Evolutionary conservation across 257 asterid genomes (phyloP).

Genomic region (Gentiana dahurica): DNA sequence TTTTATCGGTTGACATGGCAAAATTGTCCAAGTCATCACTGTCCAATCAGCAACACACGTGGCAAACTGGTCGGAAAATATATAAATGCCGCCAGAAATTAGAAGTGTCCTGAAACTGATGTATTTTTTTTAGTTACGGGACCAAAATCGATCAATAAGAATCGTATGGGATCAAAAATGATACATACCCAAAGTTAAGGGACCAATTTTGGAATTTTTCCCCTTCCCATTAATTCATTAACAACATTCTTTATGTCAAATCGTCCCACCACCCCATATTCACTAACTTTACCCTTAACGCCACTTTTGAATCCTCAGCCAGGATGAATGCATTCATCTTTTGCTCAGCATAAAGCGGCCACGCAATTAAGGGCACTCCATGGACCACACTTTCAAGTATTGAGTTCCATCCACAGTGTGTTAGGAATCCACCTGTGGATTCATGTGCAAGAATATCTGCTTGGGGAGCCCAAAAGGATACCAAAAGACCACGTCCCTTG

Average conservation of each 20-base stretch:
- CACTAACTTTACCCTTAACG: constrained; percentile 2
- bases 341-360: constrained; percentile 25
- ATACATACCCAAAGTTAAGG: too few relatives aligned
- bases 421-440: constrained; percentile 25
- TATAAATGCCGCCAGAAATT: too few relatives aligned
- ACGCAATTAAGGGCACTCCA: constrained; percentile 28
- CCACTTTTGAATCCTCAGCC: constrained; percentile 17
- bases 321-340: constrained; percentile 15
- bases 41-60: too few relatives aligned
- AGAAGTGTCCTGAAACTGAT: too few relatives aligned
- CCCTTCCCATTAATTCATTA: constrained; percentile 18
- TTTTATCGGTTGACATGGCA: too few relatives aligned
- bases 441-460: constrained; percentile 22
- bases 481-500: constrained; percentile 17
- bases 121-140: too few relatives aligned
- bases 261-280: constrained; percentile 32
- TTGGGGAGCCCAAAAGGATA: constrained; percentile 37
- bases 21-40: too few relatives aligned
- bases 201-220: too few relatives aligned
- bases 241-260: constrained; percentile 21
- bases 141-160: too few relatives aligned
- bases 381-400: constrained; percentile 26
- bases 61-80: too few relatives aligned
- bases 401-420: constrained; percentile 54
- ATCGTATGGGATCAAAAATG: too few relatives aligned